These are phyloP conservation scores for Candida alai DNA, from an alignment of 805 yeast genomes.

Conservation along the genomic window DNA sequence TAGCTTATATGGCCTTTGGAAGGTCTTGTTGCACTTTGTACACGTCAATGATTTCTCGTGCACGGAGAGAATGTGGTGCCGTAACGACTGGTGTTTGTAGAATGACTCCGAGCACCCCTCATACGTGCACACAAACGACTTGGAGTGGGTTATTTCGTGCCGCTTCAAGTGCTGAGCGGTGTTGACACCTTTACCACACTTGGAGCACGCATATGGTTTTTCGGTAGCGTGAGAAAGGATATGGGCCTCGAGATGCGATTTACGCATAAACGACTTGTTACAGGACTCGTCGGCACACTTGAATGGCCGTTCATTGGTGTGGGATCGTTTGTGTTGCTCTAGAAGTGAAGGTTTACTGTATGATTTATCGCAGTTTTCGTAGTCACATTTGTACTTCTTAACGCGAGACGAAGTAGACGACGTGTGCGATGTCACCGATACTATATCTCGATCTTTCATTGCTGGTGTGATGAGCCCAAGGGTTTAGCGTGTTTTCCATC, in stretches of 20 bases:
- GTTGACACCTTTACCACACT: conserved; percentile 80
- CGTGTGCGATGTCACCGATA: conserved; percentile 11
- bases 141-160: conserved; percentile 78
- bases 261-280: conserved; percentile 61
- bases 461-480: not conserved
- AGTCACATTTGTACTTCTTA: conserved; percentile 62
- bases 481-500: too few relatives aligned
- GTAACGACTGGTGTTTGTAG: conserved; percentile 68
- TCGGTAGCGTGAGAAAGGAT: conserved; percentile 52
- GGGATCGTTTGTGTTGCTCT: conserved; percentile 77
- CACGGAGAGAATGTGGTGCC: conserved; percentile 62
- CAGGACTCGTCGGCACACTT: conserved; percentile 57
- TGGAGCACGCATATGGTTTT: conserved; percentile 69
- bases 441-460: conserved; percentile 13
- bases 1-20: conserved; percentile 61
- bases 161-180: conserved; percentile 76
- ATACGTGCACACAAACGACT: conserved; percentile 55
- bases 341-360: conserved; percentile 79
- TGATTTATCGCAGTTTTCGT: conserved; percentile 66
- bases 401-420: conserved; percentile 39
- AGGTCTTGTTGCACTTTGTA: conserved; percentile 58
- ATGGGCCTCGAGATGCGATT: conserved; percentile 80
- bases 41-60: conserved; percentile 61
- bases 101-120: conserved; percentile 66
- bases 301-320: conserved; percentile 77